These are phyloP conservation scores for Penicillium manginii DNA, from an alignment of 495 filamentous ascomycete species.

Conservation along the genomic window DNA sequence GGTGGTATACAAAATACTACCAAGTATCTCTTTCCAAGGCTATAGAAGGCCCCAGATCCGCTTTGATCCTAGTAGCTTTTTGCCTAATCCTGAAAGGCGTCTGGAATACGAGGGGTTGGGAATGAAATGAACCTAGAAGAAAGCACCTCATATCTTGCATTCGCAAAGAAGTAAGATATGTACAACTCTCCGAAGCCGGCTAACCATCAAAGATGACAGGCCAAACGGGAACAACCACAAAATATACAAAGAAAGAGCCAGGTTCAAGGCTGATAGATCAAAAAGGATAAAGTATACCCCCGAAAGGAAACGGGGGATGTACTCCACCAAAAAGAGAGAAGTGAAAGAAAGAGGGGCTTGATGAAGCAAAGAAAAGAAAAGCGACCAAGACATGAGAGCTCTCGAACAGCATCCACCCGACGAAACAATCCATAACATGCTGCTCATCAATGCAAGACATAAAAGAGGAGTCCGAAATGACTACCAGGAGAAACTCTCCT, in stretches of 20 bases:
- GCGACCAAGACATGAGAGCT: constrained; percentile 14
- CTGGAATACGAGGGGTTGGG: neutral
- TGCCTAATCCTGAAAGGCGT: too few relatives aligned
- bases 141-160: constrained; percentile 16
- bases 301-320: neutral
- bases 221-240: constrained; percentile 6
- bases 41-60: too few relatives aligned
- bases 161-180: constrained; percentile 20
- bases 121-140: constrained; percentile 5
- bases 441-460: constrained; percentile 1
- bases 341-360: constrained; percentile 5
- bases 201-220: constrained; percentile 5
- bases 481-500: constrained; percentile 91
- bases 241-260: constrained; percentile 10
- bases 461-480: neutral
- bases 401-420: constrained; percentile 8
- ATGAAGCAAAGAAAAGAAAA: constrained; percentile 5
- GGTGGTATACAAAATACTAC: too few relatives aligned
- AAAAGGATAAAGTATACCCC: neutral
- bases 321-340: constrained; percentile 6
- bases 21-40: too few relatives aligned
- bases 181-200: constrained; percentile 16
- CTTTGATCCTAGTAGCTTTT: too few relatives aligned
- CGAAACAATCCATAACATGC: constrained; percentile 7
- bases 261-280: constrained; percentile 9